Conservation (phyloP, 306 rosid genomes). For the Ziziphus jujuba region DNA sequence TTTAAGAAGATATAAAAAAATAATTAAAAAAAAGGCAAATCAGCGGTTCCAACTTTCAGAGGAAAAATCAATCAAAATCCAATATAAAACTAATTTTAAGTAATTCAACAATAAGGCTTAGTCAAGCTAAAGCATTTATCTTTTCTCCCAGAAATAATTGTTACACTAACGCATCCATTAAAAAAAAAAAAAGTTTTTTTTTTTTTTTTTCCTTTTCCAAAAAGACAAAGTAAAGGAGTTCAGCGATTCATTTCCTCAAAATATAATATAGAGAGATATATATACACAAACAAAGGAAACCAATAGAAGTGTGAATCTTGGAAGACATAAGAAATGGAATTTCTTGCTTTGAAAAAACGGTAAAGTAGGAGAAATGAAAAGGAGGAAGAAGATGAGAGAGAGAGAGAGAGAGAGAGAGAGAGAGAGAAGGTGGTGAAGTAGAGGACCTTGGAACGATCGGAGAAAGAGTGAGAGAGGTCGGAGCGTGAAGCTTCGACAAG, state of each 20-base stretch:
- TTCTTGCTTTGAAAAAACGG: not conserved
- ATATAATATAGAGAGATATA: no score
- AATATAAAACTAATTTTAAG: no score
- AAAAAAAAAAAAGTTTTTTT: not conserved
- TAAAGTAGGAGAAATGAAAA: not conserved
- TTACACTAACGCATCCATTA: no score
- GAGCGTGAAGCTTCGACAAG: conserved; percentile 42
- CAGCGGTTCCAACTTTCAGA: no score
- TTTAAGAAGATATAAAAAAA: no score
- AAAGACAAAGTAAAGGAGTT: not conserved
- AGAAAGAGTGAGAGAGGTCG: conserved; percentile 29
- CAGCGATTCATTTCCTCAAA: not conserved
- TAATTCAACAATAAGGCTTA: no score
- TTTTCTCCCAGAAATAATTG: no score
- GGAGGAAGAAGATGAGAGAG: not conserved
- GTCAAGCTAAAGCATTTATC: no score
- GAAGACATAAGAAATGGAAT: not conserved
- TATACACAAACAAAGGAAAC: no score
- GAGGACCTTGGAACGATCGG: conserved; percentile 53
- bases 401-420: not conserved
- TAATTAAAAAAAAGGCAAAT: no score
- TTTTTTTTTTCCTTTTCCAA: not conserved
- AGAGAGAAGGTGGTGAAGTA: not conserved
- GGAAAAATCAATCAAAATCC: no score
- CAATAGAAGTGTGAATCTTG: not conserved